A percentile compares a stretch with the other conserved stretches of the same genome.
These are phyloP conservation scores for Tricholoma saponaceum DNA, from an alignment of 768 basidiomycete species.

Conservation along the genomic window DNA sequence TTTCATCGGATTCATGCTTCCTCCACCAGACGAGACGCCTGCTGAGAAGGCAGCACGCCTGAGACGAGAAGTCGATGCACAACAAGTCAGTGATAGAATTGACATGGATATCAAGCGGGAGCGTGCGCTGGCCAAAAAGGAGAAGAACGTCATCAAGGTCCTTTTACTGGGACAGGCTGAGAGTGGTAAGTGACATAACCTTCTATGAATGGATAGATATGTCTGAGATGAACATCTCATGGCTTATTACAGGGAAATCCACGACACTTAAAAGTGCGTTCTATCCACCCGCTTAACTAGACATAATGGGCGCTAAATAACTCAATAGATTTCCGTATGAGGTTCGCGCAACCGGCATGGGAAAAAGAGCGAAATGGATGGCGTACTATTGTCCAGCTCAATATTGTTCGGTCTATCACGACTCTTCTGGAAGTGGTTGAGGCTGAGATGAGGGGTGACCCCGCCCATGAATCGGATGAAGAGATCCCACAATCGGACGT, in stretches of 20 bases:
- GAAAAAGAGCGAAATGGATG: conserved; percentile 66
- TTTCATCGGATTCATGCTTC: conserved; percentile 42
- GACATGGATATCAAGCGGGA: conserved; percentile 57
- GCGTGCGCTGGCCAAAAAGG: conserved; percentile 36
- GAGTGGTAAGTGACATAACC: conserved; percentile 43
- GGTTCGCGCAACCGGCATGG: conserved; percentile 61
- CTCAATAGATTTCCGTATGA: conserved; percentile 64
- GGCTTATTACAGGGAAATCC: conserved; percentile 51
- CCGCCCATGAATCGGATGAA: conserved; percentile 32
- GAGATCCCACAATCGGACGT: conserved; percentile 16
- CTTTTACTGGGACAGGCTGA: conserved; percentile 64
- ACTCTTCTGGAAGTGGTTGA: conserved; percentile 60
- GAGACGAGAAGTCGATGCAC: conserved; percentile 44
- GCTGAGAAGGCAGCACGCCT: conserved; percentile 43
- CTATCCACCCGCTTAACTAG: not conserved
- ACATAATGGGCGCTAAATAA: conserved; percentile 3
- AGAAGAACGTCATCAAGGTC: conserved; percentile 48
- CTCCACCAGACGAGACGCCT: conserved; percentile 50
- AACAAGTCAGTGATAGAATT: conserved; percentile 49
- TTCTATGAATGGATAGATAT: conserved; percentile 1
- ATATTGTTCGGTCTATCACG: conserved; percentile 69
- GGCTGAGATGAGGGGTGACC: conserved; percentile 44
- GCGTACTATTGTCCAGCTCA: conserved; percentile 76
- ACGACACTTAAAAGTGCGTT: conserved; percentile 62
- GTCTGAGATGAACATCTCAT: conserved; percentile 1